Percentiles rank a stretch among this genome's conserved stretches.
Conservation (phyloP, 2,329 filamentous ascomycete species). For the Helminthosporium solani region DNA sequence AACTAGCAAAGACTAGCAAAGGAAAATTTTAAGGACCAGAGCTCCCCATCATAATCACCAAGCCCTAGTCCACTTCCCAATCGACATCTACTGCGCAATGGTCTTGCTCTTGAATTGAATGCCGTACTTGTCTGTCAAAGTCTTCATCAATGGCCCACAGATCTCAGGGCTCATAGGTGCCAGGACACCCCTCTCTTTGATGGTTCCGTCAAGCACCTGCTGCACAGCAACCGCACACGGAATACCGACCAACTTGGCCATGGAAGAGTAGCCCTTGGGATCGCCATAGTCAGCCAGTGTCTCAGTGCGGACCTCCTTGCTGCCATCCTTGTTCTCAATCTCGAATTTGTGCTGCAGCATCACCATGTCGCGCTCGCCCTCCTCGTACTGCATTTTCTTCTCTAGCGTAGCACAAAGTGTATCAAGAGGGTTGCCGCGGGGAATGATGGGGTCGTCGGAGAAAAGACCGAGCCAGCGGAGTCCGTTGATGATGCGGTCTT, state of each 20-base stretch:
- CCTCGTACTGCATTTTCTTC: constrained; percentile 85
- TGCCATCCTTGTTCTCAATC: constrained; percentile 79
- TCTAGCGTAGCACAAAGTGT: constrained; percentile 88
- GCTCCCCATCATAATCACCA: neutral
- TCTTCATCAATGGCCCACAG: constrained; percentile 71
- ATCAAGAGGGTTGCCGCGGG: constrained; percentile 78
- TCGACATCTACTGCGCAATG: constrained; percentile 24
- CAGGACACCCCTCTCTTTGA: constrained; percentile 70
- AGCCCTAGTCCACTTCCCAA: neutral
- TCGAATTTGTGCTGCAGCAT: constrained; percentile 79
- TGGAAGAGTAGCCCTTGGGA: constrained; percentile 75
- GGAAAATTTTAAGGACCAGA: neutral
- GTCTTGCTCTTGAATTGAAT: constrained; percentile 73
- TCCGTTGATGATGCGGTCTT: constrained; percentile 68
- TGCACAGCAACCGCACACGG: constrained; percentile 73
- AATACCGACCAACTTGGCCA: constrained; percentile 80
- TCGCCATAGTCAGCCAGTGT: constrained; percentile 83
- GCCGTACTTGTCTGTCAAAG: constrained; percentile 74
- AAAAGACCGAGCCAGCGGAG: constrained; percentile 72
- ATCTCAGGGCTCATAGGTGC: constrained; percentile 75
- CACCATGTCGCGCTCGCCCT: constrained; percentile 81
- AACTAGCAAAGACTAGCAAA: neutral
- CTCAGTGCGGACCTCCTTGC: constrained; percentile 72
- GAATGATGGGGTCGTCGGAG: constrained; percentile 67
- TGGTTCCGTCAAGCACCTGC: constrained; percentile 73